Percentiles rank a stretch among this genome's conserved stretches.
phyloP scores from a whole-genome alignment of 306 rosid species.

The Notholithocarpus densiflorus region DNA sequence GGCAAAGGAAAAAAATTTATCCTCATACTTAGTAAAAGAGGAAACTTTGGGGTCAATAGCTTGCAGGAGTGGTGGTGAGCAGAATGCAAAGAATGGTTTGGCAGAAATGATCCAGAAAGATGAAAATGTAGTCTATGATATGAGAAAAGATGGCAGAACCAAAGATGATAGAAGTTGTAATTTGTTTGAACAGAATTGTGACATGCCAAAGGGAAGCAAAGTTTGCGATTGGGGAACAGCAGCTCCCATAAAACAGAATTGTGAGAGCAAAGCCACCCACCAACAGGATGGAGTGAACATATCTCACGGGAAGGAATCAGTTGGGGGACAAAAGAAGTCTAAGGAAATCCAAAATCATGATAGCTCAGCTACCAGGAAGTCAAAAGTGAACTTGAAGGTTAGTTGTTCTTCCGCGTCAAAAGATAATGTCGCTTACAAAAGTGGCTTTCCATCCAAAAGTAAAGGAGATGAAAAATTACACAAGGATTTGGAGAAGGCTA shows the following conservation, averaged over 20 bases:
- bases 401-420: slow-evolving; percentile 36
- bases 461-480: slow-evolving; percentile 48
- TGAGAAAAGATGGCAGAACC: slow-evolving; percentile 35
- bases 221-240: not conserved
- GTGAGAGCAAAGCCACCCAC: not conserved
- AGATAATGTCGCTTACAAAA: slow-evolving; percentile 39
- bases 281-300: slow-evolving; percentile 46
- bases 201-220: slow-evolving; percentile 42
- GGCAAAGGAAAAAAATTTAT: slow-evolving; percentile 39
- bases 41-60: slow-evolving; percentile 32
- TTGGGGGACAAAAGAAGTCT: slow-evolving; percentile 53
- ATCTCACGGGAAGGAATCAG: slow-evolving; percentile 43
- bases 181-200: not conserved
- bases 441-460: slow-evolving; percentile 35
- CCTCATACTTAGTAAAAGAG: slow-evolving; percentile 28
- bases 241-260: not conserved
- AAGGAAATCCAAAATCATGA: slow-evolving; percentile 45
- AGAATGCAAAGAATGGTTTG: slow-evolving; percentile 28
- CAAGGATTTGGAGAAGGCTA: slow-evolving; percentile 42
- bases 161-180: not conserved
- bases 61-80: slow-evolving; percentile 13
- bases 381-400: slow-evolving; percentile 45
- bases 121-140: slow-evolving; percentile 26
- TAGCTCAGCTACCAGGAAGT: slow-evolving; percentile 32
- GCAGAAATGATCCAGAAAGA: slow-evolving; percentile 51